Evolutionary conservation across 2,329 filamentous ascomycete genomes (phyloP).

Genomic region (Cadophora luteo-olivacea): DNA sequence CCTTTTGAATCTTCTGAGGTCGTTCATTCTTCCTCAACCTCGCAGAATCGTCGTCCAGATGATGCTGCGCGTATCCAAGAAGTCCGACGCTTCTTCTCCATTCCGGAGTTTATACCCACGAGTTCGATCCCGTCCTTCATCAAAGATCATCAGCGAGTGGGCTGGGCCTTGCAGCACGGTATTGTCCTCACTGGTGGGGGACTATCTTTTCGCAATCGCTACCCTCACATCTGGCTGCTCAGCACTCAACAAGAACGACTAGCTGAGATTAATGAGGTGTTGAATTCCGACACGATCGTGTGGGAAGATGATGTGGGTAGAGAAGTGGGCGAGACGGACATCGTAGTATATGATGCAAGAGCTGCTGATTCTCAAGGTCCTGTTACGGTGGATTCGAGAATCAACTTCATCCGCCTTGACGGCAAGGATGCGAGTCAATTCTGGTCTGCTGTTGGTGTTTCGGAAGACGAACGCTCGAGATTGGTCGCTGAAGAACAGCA

Average conservation of each 20-base stretch:
- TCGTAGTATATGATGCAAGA: not conserved
- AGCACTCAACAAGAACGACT: not conserved
- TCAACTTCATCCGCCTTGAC: not conserved
- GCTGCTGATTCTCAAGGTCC: not conserved
- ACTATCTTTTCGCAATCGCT: not conserved
- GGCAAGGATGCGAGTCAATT: not conserved
- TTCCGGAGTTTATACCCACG: not conserved
- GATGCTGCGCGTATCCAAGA: not conserved
- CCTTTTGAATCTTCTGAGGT: not conserved
- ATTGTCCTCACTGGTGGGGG: not conserved
- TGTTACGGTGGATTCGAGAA: not conserved
- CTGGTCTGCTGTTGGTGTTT: not conserved
- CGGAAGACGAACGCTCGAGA: not conserved
- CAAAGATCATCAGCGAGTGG: not conserved
- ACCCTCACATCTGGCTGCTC: not conserved
- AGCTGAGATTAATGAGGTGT: not conserved
- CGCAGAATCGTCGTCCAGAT: not conserved
- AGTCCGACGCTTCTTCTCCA: conserved; percentile 9
- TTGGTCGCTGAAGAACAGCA: not conserved
- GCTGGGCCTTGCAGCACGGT: not conserved
- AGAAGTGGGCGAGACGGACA: not conserved
- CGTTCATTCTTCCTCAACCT: not conserved
- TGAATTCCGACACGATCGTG: not conserved
- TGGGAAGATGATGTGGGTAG: conserved; percentile 4
- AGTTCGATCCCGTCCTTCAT: conserved; percentile 3